Evolutionary conservation across 352 stramenopile species (phyloP).

Genomic region (Phytopythium oedochilum): DNA sequence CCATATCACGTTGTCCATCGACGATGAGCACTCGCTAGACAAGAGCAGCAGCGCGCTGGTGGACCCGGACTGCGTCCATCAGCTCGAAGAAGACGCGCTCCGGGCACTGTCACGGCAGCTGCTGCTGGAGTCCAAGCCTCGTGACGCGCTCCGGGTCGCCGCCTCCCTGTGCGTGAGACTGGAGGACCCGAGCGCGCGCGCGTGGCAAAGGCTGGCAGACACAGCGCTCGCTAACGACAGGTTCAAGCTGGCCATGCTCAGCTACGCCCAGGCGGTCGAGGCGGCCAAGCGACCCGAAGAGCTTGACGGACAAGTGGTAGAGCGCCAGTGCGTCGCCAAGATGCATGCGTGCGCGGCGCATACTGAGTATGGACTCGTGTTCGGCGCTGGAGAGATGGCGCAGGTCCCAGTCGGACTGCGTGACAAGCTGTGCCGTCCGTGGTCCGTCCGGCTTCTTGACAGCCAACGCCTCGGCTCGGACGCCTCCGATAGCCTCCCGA

Average conservation of each 20-base stretch:
- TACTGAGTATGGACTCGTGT: slow-evolving; percentile 33
- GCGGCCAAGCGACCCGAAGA: neutral
- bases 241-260: slow-evolving; percentile 37
- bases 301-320: slow-evolving; percentile 2
- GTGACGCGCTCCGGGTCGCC: slow-evolving; percentile 20
- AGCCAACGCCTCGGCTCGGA: neutral
- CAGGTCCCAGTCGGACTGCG: slow-evolving; percentile 22
- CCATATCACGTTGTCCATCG: slow-evolving; percentile 40
- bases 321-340: slow-evolving; percentile 15
- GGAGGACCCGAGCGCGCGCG: slow-evolving; percentile 10
- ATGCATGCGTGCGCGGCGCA: slow-evolving; percentile 14
- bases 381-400: slow-evolving; percentile 16
- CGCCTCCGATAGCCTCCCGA: neutral
- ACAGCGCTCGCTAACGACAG: slow-evolving; percentile 13
- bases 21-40: slow-evolving; percentile 43
- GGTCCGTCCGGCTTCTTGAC: slow-evolving; percentile 12
- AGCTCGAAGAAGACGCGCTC: slow-evolving; percentile 21
- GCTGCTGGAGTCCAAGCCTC: slow-evolving; percentile 17
- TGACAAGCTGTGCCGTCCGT: slow-evolving; percentile 12
- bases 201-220: slow-evolving; percentile 29
- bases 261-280: slow-evolving; percentile 16
- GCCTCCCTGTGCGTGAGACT: slow-evolving; percentile 14
- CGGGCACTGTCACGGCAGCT: slow-evolving; percentile 25
- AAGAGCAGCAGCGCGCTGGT: slow-evolving; percentile 36
- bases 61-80: slow-evolving; percentile 6